Conservation (phyloP, 352 stramenopile genomes). For the Phytophthora uliginosa region DNA sequence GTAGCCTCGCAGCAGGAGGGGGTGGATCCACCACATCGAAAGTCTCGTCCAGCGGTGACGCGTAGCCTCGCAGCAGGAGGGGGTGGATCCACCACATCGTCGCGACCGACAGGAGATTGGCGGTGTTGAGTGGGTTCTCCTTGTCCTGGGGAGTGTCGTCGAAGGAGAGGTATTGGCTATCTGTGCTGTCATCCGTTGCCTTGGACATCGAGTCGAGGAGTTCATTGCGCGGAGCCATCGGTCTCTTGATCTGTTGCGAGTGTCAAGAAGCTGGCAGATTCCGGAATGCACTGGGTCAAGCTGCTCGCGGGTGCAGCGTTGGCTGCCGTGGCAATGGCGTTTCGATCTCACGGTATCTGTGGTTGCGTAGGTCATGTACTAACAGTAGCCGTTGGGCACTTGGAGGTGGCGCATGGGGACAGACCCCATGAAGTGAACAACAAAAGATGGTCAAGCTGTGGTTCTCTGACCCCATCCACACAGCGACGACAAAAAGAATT, state of each 20-base stretch:
- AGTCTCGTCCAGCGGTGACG: constrained; percentile 36
- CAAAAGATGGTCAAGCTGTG: neutral
- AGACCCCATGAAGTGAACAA: neutral
- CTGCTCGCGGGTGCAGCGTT: neutral
- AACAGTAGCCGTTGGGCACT: neutral
- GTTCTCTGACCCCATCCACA: no score
- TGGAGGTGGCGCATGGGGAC: neutral
- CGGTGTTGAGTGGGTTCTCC: constrained; percentile 36
- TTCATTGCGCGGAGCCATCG: neutral
- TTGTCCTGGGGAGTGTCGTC: neutral
- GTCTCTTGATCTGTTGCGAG: neutral
- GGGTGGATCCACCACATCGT: constrained; percentile 59
- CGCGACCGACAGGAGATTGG: constrained; percentile 42
- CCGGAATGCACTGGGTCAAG: neutral
- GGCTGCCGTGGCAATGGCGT: neutral
- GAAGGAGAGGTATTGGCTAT: neutral
- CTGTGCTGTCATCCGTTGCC: neutral
- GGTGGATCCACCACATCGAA: constrained; percentile 53
- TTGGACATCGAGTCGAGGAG: neutral
- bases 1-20: constrained; percentile 42
- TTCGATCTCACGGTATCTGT: neutral
- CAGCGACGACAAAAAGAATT: neutral
- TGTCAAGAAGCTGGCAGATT: neutral
- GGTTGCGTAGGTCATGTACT: neutral
- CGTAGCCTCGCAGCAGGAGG: constrained; percentile 42